Percentiles rank a stretch among this genome's conserved stretches.
Conservation (phyloP, 2,329 filamentous ascomycete genomes). For the Pyricularia grisea region DNA sequence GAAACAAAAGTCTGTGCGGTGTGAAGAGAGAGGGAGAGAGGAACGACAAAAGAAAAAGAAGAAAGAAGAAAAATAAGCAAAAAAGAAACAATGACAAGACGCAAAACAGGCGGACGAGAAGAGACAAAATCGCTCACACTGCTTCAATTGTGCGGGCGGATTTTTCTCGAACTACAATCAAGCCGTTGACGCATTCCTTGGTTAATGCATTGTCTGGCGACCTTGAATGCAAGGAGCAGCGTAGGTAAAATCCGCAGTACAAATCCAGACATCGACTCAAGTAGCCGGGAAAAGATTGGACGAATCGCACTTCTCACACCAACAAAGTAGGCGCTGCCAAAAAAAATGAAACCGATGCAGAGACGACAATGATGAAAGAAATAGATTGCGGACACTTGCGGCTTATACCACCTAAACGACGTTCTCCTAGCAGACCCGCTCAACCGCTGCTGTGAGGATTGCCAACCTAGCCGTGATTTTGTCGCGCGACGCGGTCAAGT, state of each 20-base stretch:
- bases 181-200: background rate
- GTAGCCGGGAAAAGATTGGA: background rate
- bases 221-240: background rate
- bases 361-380: background rate
- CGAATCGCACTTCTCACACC: background rate
- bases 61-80: no score
- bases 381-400: background rate
- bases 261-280: background rate
- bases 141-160: background rate
- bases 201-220: background rate
- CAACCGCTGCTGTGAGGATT: background rate
- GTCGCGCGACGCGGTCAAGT: background rate
- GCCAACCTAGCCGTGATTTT: background rate
- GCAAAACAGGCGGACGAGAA: background rate
- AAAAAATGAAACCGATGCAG: background rate
- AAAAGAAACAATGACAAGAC: background rate
- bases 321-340: background rate
- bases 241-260: background rate
- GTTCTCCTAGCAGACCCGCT: background rate
- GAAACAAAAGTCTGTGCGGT: background rate
- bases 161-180: no score
- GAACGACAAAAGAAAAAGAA: no score
- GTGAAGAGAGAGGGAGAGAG: background rate
- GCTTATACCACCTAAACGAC: background rate
- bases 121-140: background rate